Base-by-base conservation (phyloP, 2,329 filamentous ascomycete genomes). In the Xylaria sp. region DNA sequence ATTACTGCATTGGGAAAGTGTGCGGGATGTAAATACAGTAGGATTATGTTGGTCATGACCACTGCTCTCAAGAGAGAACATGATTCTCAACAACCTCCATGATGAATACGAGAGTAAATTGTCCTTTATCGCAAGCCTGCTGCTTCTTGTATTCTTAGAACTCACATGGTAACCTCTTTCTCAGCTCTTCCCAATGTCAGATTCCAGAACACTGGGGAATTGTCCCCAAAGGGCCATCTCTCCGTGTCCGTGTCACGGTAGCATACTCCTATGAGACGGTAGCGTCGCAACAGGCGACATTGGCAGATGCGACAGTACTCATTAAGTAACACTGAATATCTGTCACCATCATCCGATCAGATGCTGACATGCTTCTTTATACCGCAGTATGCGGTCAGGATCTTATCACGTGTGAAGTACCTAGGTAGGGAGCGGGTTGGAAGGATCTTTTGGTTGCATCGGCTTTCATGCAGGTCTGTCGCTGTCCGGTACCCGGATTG, bases 211-310 rank as follows among this genome's bases (percentile, higher is more conserved):
- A 9, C 46, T 50, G n/a, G 44, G 18, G 20, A 50, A 10, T 10
- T 50, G 46, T 8, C 46, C 20, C 46, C 20, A 50, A 50, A 9
- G 2, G 46, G 46, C 46, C n/a, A 50, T 50, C 23, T 20, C n/a
- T 23, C 46, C 46, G 46, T 23, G 46, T 50, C 46, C 20, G n/a
- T 50, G 46, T 50, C 46, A 50, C n/a, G 46, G 46, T 23, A 50
- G 25, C 46, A 50, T 48, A 50, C n/a, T 8, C n/a, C 46, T 50
- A 23, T 23, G 20, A 50, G n/a, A 50, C 46, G 46, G 46, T 23
- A 50, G 46, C n/a, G n/a, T 23, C n/a, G n/a, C 44, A 50, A 18
- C 5, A 48, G 44, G 18, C 46, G n/a, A 48, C 18, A 18, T 20
- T 9, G 46, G 46, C 18, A 48, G n/a, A 48, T 48, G 46, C 46